These are phyloP conservation scores for Pythium angustatum DNA, from an alignment of 352 stramenopile species.

Conservation along the genomic window DNA sequence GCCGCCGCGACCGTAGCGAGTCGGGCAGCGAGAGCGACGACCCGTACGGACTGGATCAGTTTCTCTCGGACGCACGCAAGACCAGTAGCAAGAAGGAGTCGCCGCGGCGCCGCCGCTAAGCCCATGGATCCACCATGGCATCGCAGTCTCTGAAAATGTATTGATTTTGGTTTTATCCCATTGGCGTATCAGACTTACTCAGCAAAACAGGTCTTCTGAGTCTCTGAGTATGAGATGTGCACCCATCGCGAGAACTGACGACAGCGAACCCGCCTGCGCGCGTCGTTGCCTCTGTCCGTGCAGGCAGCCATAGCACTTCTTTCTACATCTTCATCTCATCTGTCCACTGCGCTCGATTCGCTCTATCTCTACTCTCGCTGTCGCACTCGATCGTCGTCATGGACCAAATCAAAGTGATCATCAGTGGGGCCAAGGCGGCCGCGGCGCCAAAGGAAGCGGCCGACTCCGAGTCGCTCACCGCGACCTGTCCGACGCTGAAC, in stretches of 20 bases:
- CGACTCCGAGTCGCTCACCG: conserved; percentile 46
- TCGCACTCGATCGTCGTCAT: conserved; percentile 27
- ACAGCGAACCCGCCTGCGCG: too few species aligned
- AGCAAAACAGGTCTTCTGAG: conserved; percentile 9
- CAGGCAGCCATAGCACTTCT: too few species aligned
- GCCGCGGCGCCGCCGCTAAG: conserved; percentile 16
- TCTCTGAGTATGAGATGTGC: conserved; percentile 23
- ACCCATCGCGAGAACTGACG: not conserved
- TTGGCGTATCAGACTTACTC: not conserved
- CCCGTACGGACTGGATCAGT: conserved; percentile 84
- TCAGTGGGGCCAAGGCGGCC: conserved; percentile 53
- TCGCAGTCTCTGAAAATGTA: conserved; percentile 2
- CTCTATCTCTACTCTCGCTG: not conserved
- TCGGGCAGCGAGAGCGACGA: conserved; percentile 61
- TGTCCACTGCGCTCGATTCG: not conserved
- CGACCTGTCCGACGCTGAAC: conserved; percentile 65
- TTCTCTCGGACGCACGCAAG: conserved; percentile 72
- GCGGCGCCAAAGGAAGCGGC: conserved; percentile 9
- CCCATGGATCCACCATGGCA: too few species aligned
- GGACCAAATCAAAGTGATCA: conserved; percentile 82
- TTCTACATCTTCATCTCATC: not conserved
- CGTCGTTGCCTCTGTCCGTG: too few species aligned
- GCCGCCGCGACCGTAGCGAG: conserved; percentile 43
- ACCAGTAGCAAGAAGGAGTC: conserved; percentile 25
- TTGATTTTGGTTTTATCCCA: conserved; percentile 7